Percentiles rank a stretch among this genome's conserved stretches.
phyloP scores from a whole-genome alignment of 2,329 filamentous ascomycete genomes.

The Paraconiothyrium brasiliense region DNA sequence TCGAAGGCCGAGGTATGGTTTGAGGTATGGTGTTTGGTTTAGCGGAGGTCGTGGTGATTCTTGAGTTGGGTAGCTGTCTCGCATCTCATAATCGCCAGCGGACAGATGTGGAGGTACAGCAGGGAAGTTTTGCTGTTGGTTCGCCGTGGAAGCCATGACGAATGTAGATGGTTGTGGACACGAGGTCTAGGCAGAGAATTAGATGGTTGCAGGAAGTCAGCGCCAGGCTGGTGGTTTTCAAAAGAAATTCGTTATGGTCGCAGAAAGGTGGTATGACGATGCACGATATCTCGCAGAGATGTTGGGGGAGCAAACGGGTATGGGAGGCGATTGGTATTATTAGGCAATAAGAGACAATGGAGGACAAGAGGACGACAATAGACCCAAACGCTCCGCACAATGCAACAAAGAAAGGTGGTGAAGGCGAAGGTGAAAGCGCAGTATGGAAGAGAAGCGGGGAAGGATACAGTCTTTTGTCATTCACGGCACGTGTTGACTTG shows the following conservation, averaged over 20 bases:
- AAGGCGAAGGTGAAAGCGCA: conserved; percentile 32
- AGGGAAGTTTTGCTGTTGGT: conserved; percentile 64
- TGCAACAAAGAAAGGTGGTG: conserved; percentile 45
- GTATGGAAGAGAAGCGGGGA: conserved; percentile 22
- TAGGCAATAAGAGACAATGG: conserved; percentile 31
- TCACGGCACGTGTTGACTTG: conserved; percentile 36
- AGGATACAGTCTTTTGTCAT: conserved; percentile 32
- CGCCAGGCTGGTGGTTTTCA: conserved; percentile 20
- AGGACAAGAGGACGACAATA: conserved; percentile 38
- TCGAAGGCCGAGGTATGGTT: conserved; percentile 90
- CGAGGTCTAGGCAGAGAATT: conserved; percentile 45
- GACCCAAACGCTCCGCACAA: conserved; percentile 46
- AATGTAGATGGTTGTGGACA: conserved; percentile 38
- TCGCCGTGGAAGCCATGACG: conserved; percentile 60
- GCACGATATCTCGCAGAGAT: conserved; percentile 45
- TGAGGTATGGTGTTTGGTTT: conserved; percentile 75
- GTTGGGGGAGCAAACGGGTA: conserved; percentile 11
- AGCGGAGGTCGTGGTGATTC: conserved; percentile 65
- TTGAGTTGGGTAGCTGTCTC: conserved; percentile 66
- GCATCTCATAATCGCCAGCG: conserved; percentile 70
- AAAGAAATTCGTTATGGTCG: conserved; percentile 12
- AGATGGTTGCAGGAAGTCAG: conserved; percentile 34
- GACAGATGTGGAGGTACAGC: conserved; percentile 66
- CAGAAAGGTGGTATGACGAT: conserved; percentile 19
- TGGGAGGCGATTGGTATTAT: conserved; percentile 24